Conservation (phyloP, 441 rosid species). For the Dalechampia spathulata region DNA sequence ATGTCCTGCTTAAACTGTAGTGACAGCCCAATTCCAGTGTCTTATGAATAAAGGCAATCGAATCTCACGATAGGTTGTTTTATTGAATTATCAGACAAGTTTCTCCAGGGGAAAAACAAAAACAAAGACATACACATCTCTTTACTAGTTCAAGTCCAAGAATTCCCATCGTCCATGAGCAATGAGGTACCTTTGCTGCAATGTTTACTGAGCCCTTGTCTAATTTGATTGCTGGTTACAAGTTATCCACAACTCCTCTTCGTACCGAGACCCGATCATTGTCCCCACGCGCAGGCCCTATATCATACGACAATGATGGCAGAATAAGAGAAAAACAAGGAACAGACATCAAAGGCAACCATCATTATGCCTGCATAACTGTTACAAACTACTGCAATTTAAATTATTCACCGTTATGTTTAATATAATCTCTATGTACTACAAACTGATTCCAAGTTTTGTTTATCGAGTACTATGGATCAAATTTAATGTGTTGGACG, state of each 20-base stretch:
- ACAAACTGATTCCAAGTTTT: not conserved
- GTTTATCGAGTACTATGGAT: too few species aligned
- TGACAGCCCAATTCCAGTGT: constrained; percentile 16
- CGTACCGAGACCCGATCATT: constrained; percentile 21
- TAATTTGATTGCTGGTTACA: constrained; percentile 16
- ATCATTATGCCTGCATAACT: not conserved
- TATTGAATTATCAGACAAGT: constrained; percentile 22
- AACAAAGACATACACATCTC: constrained; percentile 18
- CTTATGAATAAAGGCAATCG: constrained; percentile 9
- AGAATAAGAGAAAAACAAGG: not conserved
- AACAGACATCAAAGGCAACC: not conserved
- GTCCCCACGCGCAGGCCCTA: constrained; percentile 64
- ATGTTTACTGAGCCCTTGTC: constrained; percentile 6
- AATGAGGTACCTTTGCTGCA: not conserved
- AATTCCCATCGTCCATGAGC: constrained; percentile 14
- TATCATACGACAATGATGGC: not conserved
- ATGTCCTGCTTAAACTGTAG: constrained; percentile 14
- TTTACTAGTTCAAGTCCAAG: not conserved
- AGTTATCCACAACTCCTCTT: constrained; percentile 7
- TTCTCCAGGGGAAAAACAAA: constrained; percentile 10
- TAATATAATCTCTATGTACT: not conserved
- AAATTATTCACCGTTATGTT: not conserved
- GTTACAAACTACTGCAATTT: not conserved
- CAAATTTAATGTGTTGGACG: too few species aligned
- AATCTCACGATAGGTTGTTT: constrained; percentile 17